Base-by-base conservation (phyloP, 345 rosid genomes). In the Abelmoschus esculentus region DNA sequence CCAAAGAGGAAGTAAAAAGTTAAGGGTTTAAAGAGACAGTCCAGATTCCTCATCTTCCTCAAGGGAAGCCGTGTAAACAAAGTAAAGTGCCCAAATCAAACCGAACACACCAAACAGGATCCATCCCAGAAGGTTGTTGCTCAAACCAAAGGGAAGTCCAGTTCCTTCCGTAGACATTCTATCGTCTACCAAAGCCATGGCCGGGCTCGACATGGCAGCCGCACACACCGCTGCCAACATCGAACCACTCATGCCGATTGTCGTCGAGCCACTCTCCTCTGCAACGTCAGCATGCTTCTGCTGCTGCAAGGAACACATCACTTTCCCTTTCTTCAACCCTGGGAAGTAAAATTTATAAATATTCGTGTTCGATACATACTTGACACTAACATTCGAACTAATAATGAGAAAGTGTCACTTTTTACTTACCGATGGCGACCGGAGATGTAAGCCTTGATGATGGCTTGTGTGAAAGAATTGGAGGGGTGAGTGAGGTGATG, bases 51-150 rank as follows among this genome's bases (percentile, higher is more conserved):
- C 97, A 64, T 91, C 97, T 71, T 88, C 90, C 1, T 93, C 97
- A 22, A 90, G 90, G 7, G 78, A 29, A 26, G 88, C 67, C 49
- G 96, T 65, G 86, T 91, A 93, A 73, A 79, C 14, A 22, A 79
- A 67, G 86, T 84, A 91, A 78, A 93, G 76, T 17, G 91, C 28
- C 97, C 96, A 93, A 66, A 93, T 87, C 71, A 93, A 76, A 67
- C 83, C 90, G 34, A 91, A 91, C 42, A 91, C 89, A 13, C 91
- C 98, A 14, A 91, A 68, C 69, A 93, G 83, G 76, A 93, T 86
- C 98, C 98, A 93, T 5, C 81, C 96, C 63, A 91, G 90, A 36
- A 93, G 89, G 77, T 91, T 93, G 93, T 89, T 93, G 87, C 98
- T 93, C 49, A 93, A 73, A 0, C 98, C 96, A 61, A 93, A 88